Conservation (phyloP, 768 basidiomycete species). For the Hydnomerulius pinastri region DNA sequence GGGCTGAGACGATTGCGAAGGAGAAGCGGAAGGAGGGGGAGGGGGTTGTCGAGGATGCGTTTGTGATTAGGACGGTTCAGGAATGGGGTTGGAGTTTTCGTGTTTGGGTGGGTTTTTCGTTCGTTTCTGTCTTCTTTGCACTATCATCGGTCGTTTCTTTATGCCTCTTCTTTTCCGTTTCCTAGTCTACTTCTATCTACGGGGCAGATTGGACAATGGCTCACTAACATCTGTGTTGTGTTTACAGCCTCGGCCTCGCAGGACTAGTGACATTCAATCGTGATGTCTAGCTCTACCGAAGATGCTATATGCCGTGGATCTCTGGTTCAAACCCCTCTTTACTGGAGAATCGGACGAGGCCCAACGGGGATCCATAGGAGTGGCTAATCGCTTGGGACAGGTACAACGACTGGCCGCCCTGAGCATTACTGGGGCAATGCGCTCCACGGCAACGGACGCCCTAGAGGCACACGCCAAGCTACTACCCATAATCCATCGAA, state of each 20-base stretch:
- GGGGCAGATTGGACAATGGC: neutral
- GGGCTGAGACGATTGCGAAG: conserved; percentile 42
- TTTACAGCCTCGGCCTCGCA: conserved; percentile 82
- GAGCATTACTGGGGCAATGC: conserved; percentile 15
- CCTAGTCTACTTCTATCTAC: neutral
- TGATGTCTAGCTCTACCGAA: conserved; percentile 44
- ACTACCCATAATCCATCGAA: neutral
- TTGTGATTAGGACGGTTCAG: conserved; percentile 92
- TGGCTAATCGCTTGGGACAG: neutral
- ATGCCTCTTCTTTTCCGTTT: too few species aligned
- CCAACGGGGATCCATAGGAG: neutral
- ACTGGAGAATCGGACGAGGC: neutral
- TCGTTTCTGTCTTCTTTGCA: too few species aligned
- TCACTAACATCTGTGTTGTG: neutral
- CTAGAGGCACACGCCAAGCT: conserved; percentile 3
- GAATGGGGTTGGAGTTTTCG: conserved; percentile 96
- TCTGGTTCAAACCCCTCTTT: conserved; percentile 12
- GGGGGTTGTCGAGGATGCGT: conserved; percentile 76
- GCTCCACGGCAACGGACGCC: conserved; percentile 15
- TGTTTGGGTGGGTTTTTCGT: conserved; percentile 74
- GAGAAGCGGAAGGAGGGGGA: conserved; percentile 31
- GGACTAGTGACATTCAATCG: conserved; percentile 94
- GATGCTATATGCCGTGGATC: conserved; percentile 10
- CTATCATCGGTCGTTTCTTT: too few species aligned
- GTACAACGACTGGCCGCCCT: conserved; percentile 1